Percentiles rank a stretch among this genome's conserved stretches.
Evolutionary conservation across 495 filamentous ascomycete genomes (phyloP).

Genomic region (Terfezia boudieri): DNA sequence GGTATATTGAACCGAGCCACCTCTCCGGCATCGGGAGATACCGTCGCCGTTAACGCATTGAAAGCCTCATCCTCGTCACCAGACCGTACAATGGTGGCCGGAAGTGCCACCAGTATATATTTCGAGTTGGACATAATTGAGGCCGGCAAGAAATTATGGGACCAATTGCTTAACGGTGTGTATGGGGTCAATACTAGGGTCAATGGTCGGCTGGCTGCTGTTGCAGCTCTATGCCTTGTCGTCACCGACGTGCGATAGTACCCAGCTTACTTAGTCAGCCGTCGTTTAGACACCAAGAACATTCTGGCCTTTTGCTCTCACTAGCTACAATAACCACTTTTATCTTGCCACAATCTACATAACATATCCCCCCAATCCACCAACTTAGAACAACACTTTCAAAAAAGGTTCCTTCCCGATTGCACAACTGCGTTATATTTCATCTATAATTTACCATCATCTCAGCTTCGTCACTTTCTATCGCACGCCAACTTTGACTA

Average conservation of each 20-base stretch:
- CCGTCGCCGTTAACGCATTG: slow-evolving; percentile 42
- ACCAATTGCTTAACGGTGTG: too few relatives aligned
- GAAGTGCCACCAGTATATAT: slow-evolving; percentile 55
- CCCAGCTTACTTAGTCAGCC: not conserved
- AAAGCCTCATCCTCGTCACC: slow-evolving; percentile 64
- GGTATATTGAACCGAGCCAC: slow-evolving; percentile 64
- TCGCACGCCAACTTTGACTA: too few relatives aligned
- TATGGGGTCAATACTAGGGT: not conserved
- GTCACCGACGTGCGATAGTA: not conserved
- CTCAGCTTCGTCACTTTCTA: too few relatives aligned
- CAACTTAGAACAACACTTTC: too few relatives aligned
- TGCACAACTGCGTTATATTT: too few relatives aligned
- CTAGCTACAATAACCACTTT: slow-evolving; percentile 1
- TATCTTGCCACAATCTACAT: slow-evolving; percentile 7
- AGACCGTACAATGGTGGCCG: slow-evolving; percentile 47
- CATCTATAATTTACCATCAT: too few relatives aligned
- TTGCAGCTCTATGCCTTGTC: not conserved
- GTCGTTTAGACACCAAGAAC: not conserved
- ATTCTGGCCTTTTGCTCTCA: slow-evolving; percentile 2
- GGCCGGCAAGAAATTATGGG: not conserved
- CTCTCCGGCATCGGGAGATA: slow-evolving; percentile 52
- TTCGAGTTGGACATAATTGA: slow-evolving; percentile 34
- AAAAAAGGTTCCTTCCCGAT: too few relatives aligned
- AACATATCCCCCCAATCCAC: slow-evolving; percentile 1
- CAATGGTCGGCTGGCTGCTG: not conserved